Evolutionary conservation across 2,329 filamentous ascomycete genomes (phyloP).

Genomic region (Tricladium varicosporioides): DNA sequence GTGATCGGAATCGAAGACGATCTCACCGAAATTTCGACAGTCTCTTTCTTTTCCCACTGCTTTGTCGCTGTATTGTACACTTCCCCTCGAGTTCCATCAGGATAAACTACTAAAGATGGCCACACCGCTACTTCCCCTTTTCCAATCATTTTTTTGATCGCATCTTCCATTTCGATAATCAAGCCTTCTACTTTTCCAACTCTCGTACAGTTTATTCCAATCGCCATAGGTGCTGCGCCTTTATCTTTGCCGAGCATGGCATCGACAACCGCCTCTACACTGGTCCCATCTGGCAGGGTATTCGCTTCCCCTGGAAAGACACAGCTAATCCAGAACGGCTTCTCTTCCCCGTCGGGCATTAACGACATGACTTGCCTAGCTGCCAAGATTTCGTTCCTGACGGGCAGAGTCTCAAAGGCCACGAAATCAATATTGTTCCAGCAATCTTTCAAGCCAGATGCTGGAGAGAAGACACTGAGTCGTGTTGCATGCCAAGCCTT

Average conservation of each 20-base stretch:
- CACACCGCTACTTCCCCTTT: constrained; percentile 37
- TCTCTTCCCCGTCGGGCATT: not conserved
- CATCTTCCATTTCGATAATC: constrained; percentile 53
- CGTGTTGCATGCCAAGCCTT: constrained; percentile 56
- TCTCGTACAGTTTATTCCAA: constrained; percentile 70
- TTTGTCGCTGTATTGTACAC: constrained; percentile 64
- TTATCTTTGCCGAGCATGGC: constrained; percentile 34
- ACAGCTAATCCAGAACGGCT: constrained; percentile 56
- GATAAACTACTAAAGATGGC: constrained; percentile 62
- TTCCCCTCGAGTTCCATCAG: constrained; percentile 67
- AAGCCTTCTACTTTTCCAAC: constrained; percentile 58
- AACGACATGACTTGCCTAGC: constrained; percentile 19
- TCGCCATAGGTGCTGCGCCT: constrained; percentile 50
- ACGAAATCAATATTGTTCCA: constrained; percentile 47
- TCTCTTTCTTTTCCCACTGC: constrained; percentile 50
- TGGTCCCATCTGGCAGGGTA: constrained; percentile 56
- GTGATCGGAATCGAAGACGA: not conserved
- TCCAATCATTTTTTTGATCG: constrained; percentile 39
- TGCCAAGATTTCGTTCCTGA: constrained; percentile 59
- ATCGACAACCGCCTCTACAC: constrained; percentile 41
- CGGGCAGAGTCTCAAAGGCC: constrained; percentile 65
- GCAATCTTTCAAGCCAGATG: constrained; percentile 10
- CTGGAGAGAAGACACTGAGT: constrained; percentile 45
- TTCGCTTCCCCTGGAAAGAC: constrained; percentile 57
- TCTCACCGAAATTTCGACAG: constrained; percentile 8